Evolutionary conservation across 305 asterid genomes (phyloP), one percentile per base, ranked within the genome.

Genomic region (Rubia tinctorum): DNA sequence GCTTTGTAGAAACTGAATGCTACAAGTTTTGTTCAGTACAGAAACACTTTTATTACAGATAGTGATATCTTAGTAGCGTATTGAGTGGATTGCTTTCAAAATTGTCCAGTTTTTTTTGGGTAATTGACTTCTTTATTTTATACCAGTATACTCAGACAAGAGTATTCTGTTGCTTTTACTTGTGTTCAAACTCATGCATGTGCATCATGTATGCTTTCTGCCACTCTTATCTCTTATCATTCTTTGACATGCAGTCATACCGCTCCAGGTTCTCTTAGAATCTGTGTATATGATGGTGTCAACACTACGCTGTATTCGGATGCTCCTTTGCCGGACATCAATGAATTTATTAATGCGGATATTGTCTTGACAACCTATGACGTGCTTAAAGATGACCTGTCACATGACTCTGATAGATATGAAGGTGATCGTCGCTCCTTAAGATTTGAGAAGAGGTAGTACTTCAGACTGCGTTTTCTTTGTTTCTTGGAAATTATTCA

Each of bases 391-490:
- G 98, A 88, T 84, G 99, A 95, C 84, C 82, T 95, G 78, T 96
- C 96, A 6, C 99, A 92, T 72, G 99, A 95, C 88, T 88, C 95
- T 78, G 97, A 92, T 71, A 92, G 97, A 75, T 89, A 90, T 78
- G 96, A 92, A 78, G 98, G 97, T 71, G 99, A 95, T 84, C 96
- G 91, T 34, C 94, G 97, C 77, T 71, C 84, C 77, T 71, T 92
- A 91, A 92, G 99, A 89, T 88, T 84, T 79, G 77, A 71, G 83
- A 95, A 95, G 82, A 92, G 96, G 99, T 92, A 85, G 99, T 92
- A 85, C 64, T 55, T 67, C 51, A 39, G 20, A 65, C 58, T 58
- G 47, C 9, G 44, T 53, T 65, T 59, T 68, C 17, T 58, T 61
- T 65, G 67, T 42, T 76, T 73, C 17, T 74, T 55, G 39, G 45